Percentiles rank a stretch among this genome's conserved stretches.
Conservation (phyloP, 2,329 filamentous ascomycete species). For the Thelonectria rubi region DNA sequence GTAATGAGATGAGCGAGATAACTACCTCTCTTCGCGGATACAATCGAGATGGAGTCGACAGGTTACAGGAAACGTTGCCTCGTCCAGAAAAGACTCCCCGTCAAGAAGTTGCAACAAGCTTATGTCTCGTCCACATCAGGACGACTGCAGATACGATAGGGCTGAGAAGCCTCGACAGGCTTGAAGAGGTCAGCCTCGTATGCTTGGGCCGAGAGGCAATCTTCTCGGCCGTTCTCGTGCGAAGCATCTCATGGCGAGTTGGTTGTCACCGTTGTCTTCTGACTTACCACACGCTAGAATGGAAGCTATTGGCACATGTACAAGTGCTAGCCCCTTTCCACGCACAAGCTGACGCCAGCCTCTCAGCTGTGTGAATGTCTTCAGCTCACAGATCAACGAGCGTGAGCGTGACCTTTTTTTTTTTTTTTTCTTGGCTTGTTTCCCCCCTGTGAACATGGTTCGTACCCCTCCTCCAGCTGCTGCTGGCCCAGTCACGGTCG, state of each 20-base stretch:
- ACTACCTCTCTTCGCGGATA: too few species aligned
- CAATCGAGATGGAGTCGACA: too few species aligned
- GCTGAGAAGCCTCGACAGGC: background rate
- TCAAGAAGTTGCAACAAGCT: constrained; percentile 1
- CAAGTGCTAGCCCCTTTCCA: too few species aligned
- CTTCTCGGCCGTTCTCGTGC: background rate
- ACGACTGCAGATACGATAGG: constrained; percentile 17
- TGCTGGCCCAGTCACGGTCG: background rate
- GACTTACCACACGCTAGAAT: background rate
- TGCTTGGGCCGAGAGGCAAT: too few species aligned
- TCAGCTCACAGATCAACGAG: background rate
- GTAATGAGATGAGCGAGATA: too few species aligned
- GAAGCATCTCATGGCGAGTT: background rate
- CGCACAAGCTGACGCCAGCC: too few species aligned
- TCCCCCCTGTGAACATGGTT: constrained; percentile 2
- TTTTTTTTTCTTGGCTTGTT: background rate
- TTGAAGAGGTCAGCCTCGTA: background rate
- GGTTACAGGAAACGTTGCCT: constrained; percentile 8
- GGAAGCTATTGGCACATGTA: background rate
- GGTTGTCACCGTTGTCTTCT: background rate
- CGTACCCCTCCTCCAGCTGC: constrained; percentile 3
- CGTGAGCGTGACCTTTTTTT: constrained; percentile 9
- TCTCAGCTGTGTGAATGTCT: background rate
- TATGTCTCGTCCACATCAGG: background rate
- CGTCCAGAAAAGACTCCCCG: background rate